Evolutionary conservation across 2,329 filamentous ascomycete genomes (phyloP).

Genomic region (Seiridium cupressi): DNA sequence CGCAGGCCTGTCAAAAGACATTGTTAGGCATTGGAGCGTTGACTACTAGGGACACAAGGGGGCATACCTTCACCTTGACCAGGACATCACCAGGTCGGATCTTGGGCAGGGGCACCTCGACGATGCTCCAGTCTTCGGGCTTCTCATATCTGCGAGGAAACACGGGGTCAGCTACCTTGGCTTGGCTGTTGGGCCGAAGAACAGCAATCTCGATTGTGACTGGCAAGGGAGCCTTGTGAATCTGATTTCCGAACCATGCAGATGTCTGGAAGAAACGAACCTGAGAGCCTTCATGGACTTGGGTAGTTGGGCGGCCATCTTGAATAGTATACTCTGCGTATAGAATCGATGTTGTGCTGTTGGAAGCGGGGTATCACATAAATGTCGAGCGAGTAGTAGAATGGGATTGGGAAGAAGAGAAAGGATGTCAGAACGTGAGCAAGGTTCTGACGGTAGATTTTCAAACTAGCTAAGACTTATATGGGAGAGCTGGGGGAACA

Average conservation of each 20-base stretch:
- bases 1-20: conserved; percentile 22
- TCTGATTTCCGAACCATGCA: no score
- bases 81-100: conserved; percentile 59
- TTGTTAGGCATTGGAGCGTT: conserved; percentile 6
- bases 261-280: conserved; percentile 33
- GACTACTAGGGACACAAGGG: not conserved
- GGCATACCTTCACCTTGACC: conserved; percentile 62
- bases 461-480: not conserved
- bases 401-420: not conserved
- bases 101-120: conserved; percentile 60
- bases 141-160: conserved; percentile 53
- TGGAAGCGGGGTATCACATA: not conserved
- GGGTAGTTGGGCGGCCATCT: conserved; percentile 31
- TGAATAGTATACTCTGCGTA: conserved; percentile 13
- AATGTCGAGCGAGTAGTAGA: not conserved
- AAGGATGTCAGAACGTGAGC: not conserved
- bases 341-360: conserved; percentile 5
- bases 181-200: not conserved
- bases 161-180: conserved; percentile 16
- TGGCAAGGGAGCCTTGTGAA: no score
- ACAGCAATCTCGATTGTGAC: not conserved
- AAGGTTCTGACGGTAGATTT: not conserved
- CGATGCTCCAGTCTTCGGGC: conserved; percentile 59
- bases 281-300: conserved; percentile 55
- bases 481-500: not conserved